A percentile compares a stretch with the other conserved stretches of the same genome.
phyloP scores from a whole-genome alignment of 805 yeast genomes.

The Saccharomycopsis olivae region DNA sequence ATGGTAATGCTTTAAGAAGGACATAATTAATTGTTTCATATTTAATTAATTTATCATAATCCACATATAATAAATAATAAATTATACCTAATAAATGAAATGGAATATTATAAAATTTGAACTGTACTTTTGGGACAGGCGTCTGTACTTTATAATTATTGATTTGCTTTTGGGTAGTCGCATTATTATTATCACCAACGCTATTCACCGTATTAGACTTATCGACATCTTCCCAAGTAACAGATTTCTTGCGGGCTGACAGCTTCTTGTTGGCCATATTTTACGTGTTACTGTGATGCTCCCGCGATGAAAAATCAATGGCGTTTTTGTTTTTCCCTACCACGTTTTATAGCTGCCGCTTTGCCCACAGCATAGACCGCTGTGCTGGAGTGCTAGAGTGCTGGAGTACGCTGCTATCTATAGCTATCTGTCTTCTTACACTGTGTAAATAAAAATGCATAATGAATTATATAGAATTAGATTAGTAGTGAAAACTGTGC shows the following conservation, averaged over 20 bases:
- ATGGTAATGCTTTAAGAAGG: constrained; percentile 13
- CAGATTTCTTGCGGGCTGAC: constrained; percentile 12
- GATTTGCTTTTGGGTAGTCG: not conserved
- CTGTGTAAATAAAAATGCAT: too few species aligned
- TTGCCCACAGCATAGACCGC: too few species aligned
- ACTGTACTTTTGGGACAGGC: not conserved
- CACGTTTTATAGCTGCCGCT: too few species aligned
- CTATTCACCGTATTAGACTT: not conserved
- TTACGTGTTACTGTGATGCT: too few species aligned
- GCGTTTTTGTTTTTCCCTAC: too few species aligned
- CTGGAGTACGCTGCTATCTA: too few species aligned
- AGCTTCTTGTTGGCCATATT: constrained; percentile 1
- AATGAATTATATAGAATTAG: too few species aligned
- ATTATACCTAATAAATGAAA: constrained; percentile 23
- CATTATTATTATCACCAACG: not conserved
- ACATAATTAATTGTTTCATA: constrained; percentile 14
- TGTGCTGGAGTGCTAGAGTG: too few species aligned
- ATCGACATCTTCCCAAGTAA: constrained; percentile 14
- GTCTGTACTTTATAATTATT: not conserved
- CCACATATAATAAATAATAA: constrained; percentile 14
- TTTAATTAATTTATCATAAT: constrained; percentile 15
- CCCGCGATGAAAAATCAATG: too few species aligned
- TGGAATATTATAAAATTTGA: constrained; percentile 22
- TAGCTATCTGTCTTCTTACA: too few species aligned
- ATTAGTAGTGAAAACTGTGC: too few species aligned